Conservation (phyloP, 2,329 filamentous ascomycete genomes). For the Colletotrichum sublineola region DNA sequence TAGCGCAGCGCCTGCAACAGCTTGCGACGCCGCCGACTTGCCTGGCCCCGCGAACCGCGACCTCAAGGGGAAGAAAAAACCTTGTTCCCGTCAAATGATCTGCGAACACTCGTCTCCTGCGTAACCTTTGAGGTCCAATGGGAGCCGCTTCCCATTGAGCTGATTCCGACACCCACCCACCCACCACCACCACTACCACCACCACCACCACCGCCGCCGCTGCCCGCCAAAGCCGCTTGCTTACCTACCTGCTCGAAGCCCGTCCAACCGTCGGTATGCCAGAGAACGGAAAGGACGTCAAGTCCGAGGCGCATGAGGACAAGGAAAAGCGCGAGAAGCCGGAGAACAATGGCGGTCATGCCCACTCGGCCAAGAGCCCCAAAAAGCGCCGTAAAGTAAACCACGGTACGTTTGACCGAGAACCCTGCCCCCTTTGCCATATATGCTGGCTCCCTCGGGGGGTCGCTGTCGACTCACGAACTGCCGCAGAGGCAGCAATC, state of each 20-base stretch:
- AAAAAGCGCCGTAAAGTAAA: slow-evolving; percentile 92
- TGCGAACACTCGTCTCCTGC: slow-evolving; percentile 58
- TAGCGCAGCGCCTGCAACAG: slow-evolving; percentile 7
- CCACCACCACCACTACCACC: background rate
- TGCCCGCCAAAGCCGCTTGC: background rate
- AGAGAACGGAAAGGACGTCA: slow-evolving; percentile 54
- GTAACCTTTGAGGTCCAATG: slow-evolving; percentile 60
- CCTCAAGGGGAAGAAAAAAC: background rate
- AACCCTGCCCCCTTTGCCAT: background rate
- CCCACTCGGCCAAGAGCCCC: slow-evolving; percentile 64
- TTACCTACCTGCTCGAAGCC: background rate
- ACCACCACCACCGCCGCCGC: background rate
- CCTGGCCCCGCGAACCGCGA: background rate
- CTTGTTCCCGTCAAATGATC: slow-evolving; percentile 46
- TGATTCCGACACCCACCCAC: slow-evolving; percentile 44
- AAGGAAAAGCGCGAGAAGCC: slow-evolving; percentile 45
- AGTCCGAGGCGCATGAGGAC: slow-evolving; percentile 55
- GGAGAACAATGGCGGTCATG: slow-evolving; percentile 50
- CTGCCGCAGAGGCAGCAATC: slow-evolving; percentile 39
- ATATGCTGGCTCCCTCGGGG: background rate
- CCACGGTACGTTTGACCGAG: slow-evolving; percentile 76
- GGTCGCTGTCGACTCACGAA: slow-evolving; percentile 37
- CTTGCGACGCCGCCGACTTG: slow-evolving; percentile 2
- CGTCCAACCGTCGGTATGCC: slow-evolving; percentile 48
- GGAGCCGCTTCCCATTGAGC: slow-evolving; percentile 52